Base-by-base conservation (phyloP, 257 asterid genomes). In the Handroanthus guayacan region DNA sequence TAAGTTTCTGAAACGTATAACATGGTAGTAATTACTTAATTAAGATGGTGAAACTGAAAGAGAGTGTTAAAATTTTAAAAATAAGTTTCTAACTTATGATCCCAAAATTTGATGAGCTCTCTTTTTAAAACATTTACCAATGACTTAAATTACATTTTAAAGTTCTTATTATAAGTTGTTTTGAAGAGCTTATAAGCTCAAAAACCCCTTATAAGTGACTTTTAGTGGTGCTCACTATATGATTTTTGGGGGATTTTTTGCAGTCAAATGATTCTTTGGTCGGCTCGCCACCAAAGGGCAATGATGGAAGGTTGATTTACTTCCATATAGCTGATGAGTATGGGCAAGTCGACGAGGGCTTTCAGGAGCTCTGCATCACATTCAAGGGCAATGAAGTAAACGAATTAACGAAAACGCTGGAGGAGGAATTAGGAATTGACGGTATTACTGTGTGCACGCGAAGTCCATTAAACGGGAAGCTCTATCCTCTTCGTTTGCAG, bases 401-500 rank as follows among this genome's bases (percentile, higher is more conserved):
- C 41, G 97, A 87, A 62, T 47, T 92, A 81, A 85, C 80, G 7
- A 78, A 74, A 70, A 85, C 81, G 77, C 82, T 95, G 57, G 92
- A 87, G 84, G 90, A 67, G n/a, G 99, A 89, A 69, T 78, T 86
- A 0, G 94, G 96, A 72, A 69, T 91, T 4, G 71, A 85, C 6
- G 96, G 91, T 34, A 66, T 91, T 61, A 84, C 87, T 1, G 98
- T 95, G 48, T 91, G 98, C 76, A 85, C 93, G 0, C 69, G 82
- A 68, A 91, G 97, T 75, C 96, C 97, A 3, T 82, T 92, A 51
- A 88, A 95, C 68, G 97, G 96, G 71, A 92, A 92, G 65, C 92
- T 95, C 64, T 91, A 84, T 71, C 98, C 99, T 72, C 99, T 95
- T 25, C 97, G 89, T 45, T 84, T 95, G 78, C 97, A 89, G 83